Evolutionary conservation across 352 stramenopile species (phyloP).

Genomic region (Blastocystis sp.): DNA sequence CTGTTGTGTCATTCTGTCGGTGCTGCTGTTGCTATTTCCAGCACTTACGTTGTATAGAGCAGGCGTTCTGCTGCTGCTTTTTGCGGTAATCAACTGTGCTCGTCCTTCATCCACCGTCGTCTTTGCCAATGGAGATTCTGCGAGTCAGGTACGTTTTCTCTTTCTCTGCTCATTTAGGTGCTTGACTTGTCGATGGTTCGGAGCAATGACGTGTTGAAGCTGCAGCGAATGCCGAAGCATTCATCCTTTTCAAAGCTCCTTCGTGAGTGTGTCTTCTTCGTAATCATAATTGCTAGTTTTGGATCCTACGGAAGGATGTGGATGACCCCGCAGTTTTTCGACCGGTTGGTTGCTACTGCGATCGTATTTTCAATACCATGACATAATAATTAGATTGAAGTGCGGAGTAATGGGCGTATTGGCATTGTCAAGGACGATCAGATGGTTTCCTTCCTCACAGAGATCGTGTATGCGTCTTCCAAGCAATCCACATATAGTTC

Average conservation of each 20-base stretch:
- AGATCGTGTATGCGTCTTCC: constrained; percentile 17
- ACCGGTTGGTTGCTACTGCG: not conserved
- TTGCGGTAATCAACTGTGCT: not conserved
- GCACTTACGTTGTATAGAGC: not conserved
- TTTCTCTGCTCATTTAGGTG: not conserved
- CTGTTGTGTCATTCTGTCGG: not conserved
- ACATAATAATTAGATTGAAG: constrained; percentile 12
- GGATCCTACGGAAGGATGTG: constrained; percentile 22
- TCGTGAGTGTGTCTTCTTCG: not conserved
- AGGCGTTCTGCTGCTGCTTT: not conserved
- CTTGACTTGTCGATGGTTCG: not conserved
- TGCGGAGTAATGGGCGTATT: constrained; percentile 8
- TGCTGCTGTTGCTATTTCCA: not conserved
- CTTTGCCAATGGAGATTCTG: not conserved
- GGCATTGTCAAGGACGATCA: constrained; percentile 8
- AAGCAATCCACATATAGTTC: not conserved
- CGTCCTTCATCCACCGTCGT: not conserved
- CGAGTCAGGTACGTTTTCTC: not conserved
- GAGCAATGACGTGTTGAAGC: not conserved
- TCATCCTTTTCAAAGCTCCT: not conserved
- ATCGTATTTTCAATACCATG: no score
- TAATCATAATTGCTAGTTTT: not conserved
- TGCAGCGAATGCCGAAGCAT: not conserved
- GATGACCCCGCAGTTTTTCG: constrained; percentile 46
- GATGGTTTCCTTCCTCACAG: not conserved